Evolutionary conservation across 768 basidiomycete genomes (phyloP).

Genomic region (Holtermanniella nyarrowii): DNA sequence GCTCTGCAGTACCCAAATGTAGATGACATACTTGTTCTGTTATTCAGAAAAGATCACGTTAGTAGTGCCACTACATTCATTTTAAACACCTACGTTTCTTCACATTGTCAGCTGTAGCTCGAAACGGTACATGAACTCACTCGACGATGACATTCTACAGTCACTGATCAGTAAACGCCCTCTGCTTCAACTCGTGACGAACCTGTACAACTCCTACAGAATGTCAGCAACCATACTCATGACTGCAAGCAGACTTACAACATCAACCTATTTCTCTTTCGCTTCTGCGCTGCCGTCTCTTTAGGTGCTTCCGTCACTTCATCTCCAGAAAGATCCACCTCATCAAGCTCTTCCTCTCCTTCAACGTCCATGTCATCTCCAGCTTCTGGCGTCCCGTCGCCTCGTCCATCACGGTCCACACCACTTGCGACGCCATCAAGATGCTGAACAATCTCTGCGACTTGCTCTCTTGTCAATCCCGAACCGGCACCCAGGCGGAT

Average conservation of each 20-base stretch:
- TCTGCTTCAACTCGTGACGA: not conserved
- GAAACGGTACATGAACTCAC: conserved; percentile 12
- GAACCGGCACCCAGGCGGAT: not conserved
- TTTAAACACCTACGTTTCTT: conserved; percentile 25
- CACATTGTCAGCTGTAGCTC: not conserved
- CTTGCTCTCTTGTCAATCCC: conserved; percentile 16
- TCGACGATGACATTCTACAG: conserved; percentile 34
- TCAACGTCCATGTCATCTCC: not conserved
- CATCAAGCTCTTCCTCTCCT: conserved; percentile 6
- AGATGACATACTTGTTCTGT: conserved; percentile 30
- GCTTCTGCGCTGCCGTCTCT: conserved; percentile 17
- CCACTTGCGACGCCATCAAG: conserved; percentile 1
- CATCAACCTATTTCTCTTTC: conserved; percentile 28
- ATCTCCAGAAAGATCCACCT: conserved; percentile 5
- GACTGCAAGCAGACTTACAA: conserved; percentile 17
- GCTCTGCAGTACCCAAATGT: not conserved
- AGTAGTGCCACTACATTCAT: conserved; percentile 1
- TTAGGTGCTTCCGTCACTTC: conserved; percentile 5
- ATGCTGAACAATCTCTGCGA: conserved; percentile 14
- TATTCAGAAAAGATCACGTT: not conserved
- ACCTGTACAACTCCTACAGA: conserved; percentile 31
- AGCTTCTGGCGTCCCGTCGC: not conserved
- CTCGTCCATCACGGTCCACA: not conserved
- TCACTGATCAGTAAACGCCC: not conserved
- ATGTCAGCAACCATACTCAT: not conserved